Percentiles rank a stretch among this genome's conserved stretches.
phyloP scores from a whole-genome alignment of 345 rosid genomes.

The Gossypium sturtianum region DNA sequence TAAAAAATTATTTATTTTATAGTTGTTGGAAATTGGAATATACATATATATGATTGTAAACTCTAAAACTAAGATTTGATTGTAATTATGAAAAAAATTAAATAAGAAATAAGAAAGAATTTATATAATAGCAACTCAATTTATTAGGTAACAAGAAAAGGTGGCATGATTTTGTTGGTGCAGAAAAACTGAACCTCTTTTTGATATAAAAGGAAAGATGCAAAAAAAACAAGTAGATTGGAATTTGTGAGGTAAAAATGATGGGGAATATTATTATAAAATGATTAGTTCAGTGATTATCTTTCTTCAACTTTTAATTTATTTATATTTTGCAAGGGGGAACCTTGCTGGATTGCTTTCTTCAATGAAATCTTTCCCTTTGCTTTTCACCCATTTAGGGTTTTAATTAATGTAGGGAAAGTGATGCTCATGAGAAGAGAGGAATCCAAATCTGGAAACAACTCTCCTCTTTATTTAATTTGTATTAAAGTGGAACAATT shows the following conservation, averaged over 20 bases:
- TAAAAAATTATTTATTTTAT: no score
- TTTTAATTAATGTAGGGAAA: no score
- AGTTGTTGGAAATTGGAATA: no score
- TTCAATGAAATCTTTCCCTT: no score
- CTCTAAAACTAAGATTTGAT: no score
- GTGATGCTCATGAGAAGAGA: background rate
- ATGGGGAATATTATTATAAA: constrained; percentile 71
- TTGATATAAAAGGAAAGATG: background rate
- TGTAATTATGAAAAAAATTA: no score
- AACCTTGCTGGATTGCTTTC: no score
- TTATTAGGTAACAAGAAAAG: constrained; percentile 21
- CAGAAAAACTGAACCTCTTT: constrained; percentile 10
- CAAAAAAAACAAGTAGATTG: background rate
- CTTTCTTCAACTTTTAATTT: background rate
- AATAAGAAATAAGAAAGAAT: no score
- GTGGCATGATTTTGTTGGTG: constrained; percentile 36
- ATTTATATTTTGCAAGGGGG: no score
- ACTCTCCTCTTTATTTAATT: background rate
- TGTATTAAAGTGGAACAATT: background rate
- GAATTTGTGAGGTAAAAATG: constrained; percentile 19
- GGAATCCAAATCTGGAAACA: background rate
- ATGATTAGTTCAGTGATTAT: constrained; percentile 51
- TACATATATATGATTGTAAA: no score
- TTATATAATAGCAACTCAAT: background rate
- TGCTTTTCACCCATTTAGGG: no score